phyloP scores from a whole-genome alignment of 305 asterid species.

The Solanum hybrid region DNA sequence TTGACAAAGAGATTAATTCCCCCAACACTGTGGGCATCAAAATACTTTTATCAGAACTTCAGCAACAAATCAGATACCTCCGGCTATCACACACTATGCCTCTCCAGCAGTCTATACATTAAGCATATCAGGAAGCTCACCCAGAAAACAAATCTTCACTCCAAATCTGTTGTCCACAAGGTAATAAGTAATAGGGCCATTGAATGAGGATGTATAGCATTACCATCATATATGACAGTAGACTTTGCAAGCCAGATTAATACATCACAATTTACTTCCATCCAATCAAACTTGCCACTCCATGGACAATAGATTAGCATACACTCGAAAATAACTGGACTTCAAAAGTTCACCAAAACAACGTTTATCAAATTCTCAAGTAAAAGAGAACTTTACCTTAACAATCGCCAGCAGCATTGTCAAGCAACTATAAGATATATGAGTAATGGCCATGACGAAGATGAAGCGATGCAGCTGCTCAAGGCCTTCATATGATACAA shows the following conservation, averaged over 20 bases:
- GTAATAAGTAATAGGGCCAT: not conserved
- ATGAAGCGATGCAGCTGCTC: constrained; percentile 99
- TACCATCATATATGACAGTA: not conserved
- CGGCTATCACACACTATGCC: not conserved
- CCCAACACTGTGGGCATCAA: not conserved
- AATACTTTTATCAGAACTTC: not conserved
- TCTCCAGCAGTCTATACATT: not conserved
- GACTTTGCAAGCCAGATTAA: not conserved
- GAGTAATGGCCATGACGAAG: constrained; percentile 96
- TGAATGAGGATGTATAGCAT: not conserved
- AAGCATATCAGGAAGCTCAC: not conserved
- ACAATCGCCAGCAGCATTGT: constrained; percentile 95
- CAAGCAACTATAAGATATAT: constrained; percentile 89
- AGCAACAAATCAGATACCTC: not conserved
- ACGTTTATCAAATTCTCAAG: not conserved
- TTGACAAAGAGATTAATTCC: not conserved
- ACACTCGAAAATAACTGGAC: not conserved
- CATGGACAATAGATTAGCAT: not conserved
- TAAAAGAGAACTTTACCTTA: constrained; percentile 42
- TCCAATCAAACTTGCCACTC: not conserved
- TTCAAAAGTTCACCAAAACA: not conserved
- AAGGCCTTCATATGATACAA: constrained; percentile 95
- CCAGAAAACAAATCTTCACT: not conserved
- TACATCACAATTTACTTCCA: not conserved
- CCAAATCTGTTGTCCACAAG: not conserved